These are phyloP conservation scores for Fistulinella cinereoalba DNA, from an alignment of 1,284 basidiomycete species.

Conservation along the genomic window DNA sequence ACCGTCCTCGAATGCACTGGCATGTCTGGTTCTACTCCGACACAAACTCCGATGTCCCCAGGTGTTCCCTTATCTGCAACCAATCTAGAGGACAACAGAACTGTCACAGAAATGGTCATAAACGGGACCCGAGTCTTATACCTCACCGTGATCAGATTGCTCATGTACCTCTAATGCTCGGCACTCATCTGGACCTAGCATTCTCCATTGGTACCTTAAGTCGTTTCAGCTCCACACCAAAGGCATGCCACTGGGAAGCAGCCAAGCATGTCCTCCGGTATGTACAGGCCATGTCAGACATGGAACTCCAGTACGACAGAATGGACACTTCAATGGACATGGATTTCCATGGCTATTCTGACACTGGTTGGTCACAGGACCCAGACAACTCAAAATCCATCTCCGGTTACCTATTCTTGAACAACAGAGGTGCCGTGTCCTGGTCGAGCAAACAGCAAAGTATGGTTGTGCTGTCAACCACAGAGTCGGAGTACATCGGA, in stretches of 20 bases:
- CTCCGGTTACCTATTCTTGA: too few species aligned
- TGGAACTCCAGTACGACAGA: not conserved
- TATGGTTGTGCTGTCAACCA: not conserved
- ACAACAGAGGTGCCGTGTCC: too few species aligned
- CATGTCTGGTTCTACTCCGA: not conserved
- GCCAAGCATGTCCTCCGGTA: not conserved
- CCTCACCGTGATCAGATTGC: not conserved
- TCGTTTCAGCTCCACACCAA: not conserved
- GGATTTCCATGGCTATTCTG: not conserved
- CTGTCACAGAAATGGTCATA: not conserved
- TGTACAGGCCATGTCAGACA: not conserved
- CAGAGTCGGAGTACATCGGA: not conserved
- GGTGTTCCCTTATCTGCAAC: not conserved
- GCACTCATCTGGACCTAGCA: not conserved
- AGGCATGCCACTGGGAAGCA: too few species aligned
- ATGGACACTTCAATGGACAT: not conserved
- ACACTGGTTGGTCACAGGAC: not conserved
- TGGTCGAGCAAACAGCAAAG: too few species aligned
- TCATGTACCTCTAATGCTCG: not conserved
- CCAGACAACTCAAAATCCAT: too few species aligned
- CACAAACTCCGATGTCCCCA: not conserved
- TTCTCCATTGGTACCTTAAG: not conserved
- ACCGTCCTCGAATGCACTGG: constrained; percentile 1
- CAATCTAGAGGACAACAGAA: not conserved
- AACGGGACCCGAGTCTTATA: not conserved